phyloP scores from a whole-genome alignment of 768 basidiomycete species.

The Leccinum barrowsii region DNA sequence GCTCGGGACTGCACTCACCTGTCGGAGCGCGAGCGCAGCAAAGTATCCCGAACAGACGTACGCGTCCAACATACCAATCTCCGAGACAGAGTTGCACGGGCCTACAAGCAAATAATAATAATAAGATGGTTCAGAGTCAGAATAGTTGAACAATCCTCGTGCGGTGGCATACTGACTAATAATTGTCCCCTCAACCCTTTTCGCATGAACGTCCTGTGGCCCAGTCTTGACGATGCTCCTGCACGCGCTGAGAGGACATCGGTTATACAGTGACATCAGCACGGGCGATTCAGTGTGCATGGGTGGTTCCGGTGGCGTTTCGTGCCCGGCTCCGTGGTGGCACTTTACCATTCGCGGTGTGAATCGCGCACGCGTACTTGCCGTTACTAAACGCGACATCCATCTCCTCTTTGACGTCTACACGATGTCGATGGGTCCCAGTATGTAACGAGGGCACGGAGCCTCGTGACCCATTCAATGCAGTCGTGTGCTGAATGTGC shows the following conservation, averaged over 20 bases:
- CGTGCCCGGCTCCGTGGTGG: constrained; percentile 35
- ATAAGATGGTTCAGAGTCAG: background rate
- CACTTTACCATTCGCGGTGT: constrained; percentile 47
- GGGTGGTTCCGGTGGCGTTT: constrained; percentile 44
- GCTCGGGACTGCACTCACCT: constrained; percentile 53
- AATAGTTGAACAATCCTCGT: background rate
- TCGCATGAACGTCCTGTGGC: constrained; percentile 58
- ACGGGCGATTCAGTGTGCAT: constrained; percentile 53
- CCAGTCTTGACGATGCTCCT: constrained; percentile 71
- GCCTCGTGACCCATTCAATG: constrained; percentile 74
- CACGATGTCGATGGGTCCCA: constrained; percentile 74
- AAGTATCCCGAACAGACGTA: constrained; percentile 88
- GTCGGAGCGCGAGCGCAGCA: constrained; percentile 64
- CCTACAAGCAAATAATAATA: constrained; percentile 33
- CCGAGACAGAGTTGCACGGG: constrained; percentile 68
- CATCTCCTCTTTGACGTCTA: constrained; percentile 80
- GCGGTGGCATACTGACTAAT: constrained; percentile 51
- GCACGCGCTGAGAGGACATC: constrained; percentile 84
- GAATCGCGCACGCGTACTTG: constrained; percentile 48
- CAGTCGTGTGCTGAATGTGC: constrained; percentile 62
- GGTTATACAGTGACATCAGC: constrained; percentile 70
- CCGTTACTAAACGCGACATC: constrained; percentile 52
- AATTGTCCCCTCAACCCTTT: constrained; percentile 69
- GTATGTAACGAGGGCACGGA: constrained; percentile 67
- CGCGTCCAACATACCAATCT: constrained; percentile 61